These are phyloP conservation scores for Musa beccarii DNA, from an alignment of 176 grass and related monocot species.

Conservation along the genomic window DNA sequence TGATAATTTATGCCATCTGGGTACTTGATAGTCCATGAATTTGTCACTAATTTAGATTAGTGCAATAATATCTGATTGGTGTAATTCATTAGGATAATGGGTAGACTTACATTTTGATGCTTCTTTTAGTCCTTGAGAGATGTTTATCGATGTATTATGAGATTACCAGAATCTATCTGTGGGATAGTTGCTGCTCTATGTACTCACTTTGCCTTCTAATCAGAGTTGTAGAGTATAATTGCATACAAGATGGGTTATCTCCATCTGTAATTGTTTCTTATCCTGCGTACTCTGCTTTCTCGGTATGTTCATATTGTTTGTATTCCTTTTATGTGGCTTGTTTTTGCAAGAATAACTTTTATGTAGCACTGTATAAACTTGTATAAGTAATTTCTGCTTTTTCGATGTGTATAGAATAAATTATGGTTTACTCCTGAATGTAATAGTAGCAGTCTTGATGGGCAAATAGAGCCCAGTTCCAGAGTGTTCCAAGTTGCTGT, in stretches of 20 bases:
- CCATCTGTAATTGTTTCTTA: background rate
- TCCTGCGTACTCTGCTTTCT: background rate
- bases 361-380: background rate
- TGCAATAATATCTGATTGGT: no score
- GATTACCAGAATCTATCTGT: background rate
- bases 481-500: constrained; percentile 81
- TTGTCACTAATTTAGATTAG: no score
- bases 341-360: no score
- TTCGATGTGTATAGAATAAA: constrained; percentile 49
- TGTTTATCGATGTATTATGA: background rate
- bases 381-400: background rate
- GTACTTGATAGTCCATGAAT: background rate
- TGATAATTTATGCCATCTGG: background rate
- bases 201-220: background rate
- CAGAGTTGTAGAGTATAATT: background rate
- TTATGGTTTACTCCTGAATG: constrained; percentile 92
- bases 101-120: background rate
- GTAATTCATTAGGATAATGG: background rate
- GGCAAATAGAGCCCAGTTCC: constrained; percentile 53
- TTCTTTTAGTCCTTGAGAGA: background rate
- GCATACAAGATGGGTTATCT: background rate
- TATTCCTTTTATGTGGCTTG: no score
- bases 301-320: no score
- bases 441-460: constrained; percentile 46
- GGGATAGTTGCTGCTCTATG: background rate